A percentile compares a stretch with the other conserved stretches of the same genome.
Conservation (phyloP, 1,284 basidiomycete genomes). For the Cryptococcus neoformans region DNA sequence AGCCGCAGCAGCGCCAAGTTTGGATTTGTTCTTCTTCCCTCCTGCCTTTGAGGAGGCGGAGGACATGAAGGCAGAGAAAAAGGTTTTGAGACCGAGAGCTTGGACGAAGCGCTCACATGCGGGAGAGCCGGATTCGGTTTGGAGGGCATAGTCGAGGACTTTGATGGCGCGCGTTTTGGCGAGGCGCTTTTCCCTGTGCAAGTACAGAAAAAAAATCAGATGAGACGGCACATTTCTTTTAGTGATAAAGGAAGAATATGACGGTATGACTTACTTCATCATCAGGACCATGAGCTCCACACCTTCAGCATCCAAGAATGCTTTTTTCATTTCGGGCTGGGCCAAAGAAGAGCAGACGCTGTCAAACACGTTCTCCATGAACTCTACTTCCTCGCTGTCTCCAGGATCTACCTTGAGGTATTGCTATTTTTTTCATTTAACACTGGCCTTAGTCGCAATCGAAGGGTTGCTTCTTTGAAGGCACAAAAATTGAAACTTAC, state of each 20-base stretch:
- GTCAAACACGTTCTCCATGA: conserved; percentile 96
- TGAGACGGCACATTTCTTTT: conserved; percentile 4
- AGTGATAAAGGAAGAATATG: too few species aligned
- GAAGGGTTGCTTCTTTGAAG: too few species aligned
- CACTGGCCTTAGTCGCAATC: background rate
- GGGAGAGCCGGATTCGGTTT: conserved; percentile 67
- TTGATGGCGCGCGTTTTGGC: conserved; percentile 81
- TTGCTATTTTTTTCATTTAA: conserved; percentile 56
- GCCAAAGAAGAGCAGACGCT: conserved; percentile 75
- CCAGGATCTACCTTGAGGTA: conserved; percentile 77
- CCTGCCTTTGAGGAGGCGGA: background rate
- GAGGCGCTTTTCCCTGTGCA: conserved; percentile 70
- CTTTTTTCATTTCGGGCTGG: conserved; percentile 70
- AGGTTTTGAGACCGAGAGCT: conserved; percentile 75
- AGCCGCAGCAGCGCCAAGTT: conserved; percentile 59
- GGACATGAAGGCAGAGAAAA: conserved; percentile 84
- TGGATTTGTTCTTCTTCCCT: conserved; percentile 65
- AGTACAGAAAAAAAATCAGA: background rate
- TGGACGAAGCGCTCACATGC: conserved; percentile 88
- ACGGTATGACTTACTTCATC: conserved; percentile 68
- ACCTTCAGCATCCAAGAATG: conserved; percentile 86
- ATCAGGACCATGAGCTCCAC: conserved; percentile 95
- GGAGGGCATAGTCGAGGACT: conserved; percentile 85
- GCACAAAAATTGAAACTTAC: conserved; percentile 54
- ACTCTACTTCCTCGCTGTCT: conserved; percentile 88